Evolutionary conservation across 495 filamentous ascomycete species (phyloP).

Genomic region (Podospora bellae-mahoneyi): DNA sequence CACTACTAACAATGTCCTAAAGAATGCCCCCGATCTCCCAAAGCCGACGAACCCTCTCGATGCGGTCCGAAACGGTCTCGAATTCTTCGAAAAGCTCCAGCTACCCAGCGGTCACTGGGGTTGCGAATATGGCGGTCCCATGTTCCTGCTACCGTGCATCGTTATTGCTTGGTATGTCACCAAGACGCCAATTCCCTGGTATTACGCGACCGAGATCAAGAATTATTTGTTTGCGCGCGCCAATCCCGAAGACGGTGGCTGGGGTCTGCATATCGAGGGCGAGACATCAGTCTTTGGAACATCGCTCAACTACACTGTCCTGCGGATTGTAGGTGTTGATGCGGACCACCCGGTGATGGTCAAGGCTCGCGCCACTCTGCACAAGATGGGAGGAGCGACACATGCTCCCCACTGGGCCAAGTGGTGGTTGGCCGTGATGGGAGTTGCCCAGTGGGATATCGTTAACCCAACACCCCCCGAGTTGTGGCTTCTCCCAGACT

Average conservation of each 20-base stretch:
- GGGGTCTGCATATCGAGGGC: slow-evolving; percentile 96
- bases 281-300: slow-evolving; percentile 91
- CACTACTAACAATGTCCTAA: slow-evolving; percentile 9
- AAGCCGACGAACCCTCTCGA: slow-evolving; percentile 69
- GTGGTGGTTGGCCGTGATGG: slow-evolving; percentile 82
- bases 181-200: slow-evolving; percentile 77
- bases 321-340: slow-evolving; percentile 83
- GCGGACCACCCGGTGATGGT: slow-evolving; percentile 83
- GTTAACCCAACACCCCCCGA: slow-evolving; percentile 94
- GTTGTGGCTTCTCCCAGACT: slow-evolving; percentile 92
- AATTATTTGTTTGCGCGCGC: slow-evolving; percentile 89
- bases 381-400: slow-evolving; percentile 81
- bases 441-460: slow-evolving; percentile 82
- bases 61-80: slow-evolving; percentile 74
- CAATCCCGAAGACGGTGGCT: slow-evolving; percentile 85
- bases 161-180: slow-evolving; percentile 90
- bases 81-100: slow-evolving; percentile 88
- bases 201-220: slow-evolving; percentile 82
- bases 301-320: slow-evolving; percentile 78
- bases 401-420: slow-evolving; percentile 93
- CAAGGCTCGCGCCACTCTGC: slow-evolving; percentile 77
- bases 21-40: slow-evolving; percentile 72
- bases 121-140: slow-evolving; percentile 89
- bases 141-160: slow-evolving; percentile 82
- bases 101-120: slow-evolving; percentile 88